Base-by-base conservation (phyloP, 225 moss, liverwort and hornwort species). In the Lunularia cruciata region DNA sequence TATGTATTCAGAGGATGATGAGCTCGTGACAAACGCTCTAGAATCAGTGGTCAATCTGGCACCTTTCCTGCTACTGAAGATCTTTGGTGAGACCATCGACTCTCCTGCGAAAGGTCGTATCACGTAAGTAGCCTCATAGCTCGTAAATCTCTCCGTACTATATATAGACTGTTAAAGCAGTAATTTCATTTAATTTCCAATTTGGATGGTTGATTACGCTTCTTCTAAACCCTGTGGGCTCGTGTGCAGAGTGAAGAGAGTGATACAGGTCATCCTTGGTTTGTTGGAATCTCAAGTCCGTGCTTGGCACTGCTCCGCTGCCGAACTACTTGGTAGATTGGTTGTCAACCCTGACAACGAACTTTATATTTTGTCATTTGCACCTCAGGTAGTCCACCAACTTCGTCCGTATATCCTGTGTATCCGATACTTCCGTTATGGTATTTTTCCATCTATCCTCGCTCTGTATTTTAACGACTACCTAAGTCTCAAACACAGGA, bases 301-400 rank as follows among this genome's bases (percentile, higher is more conserved):
- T 63, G 78, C 87, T 67, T 96, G 96, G 96, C 92, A 90, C 62
- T 89, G 92, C 73, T 79, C 81, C 72, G 96, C 92, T 49, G 89
- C 92, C 13, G 96, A 92, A 72, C 77, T 96, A 23, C 87, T 96
- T 23, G 96, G 92, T 23, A 76, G 96, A 42, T 86, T 96, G 18
- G 92, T 92, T 45, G 96, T 96, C 15, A 96, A 96, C 68, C 96
- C 96, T 31, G 96, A 96, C 78, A 96, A 96, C 39, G 96, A 96
- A 67, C 84, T 89, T 55, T 87, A 86, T 48, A 84, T 96, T 57
- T 75, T 92, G 48, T 83, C 96, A 13, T 90, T 73, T 46, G 82
- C 74, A 30, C 73, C 92, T 33, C 89, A 89, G 79, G 87, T 81
- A 23, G 33, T 28, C 36, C 36, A 12, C 34, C 28, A 43, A 19